Conservation (phyloP, 2,329 filamentous ascomycete species). For the Sarocladiaceae sp. region DNA sequence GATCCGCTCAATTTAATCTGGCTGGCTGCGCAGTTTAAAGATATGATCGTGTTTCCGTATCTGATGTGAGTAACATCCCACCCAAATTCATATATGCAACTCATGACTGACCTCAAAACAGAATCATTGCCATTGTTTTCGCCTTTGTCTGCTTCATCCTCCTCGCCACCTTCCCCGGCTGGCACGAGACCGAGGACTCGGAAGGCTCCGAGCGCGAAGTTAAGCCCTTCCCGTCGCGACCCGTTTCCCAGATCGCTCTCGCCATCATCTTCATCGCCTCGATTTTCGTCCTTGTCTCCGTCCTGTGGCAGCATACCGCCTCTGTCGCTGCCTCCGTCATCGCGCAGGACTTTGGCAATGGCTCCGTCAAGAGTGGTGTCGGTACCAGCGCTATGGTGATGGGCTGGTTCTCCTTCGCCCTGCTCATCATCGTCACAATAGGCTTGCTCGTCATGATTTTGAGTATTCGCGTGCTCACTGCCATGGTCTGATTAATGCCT, state of each 20-base stretch:
- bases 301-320: conserved; percentile 88
- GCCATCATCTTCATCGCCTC: conserved; percentile 81
- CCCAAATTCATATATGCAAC: background rate
- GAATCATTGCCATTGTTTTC: conserved; percentile 95
- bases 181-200: conserved; percentile 85
- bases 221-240: conserved; percentile 86
- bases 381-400: conserved; percentile 95
- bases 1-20: conserved; percentile 96
- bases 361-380: conserved; percentile 77
- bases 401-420: conserved; percentile 92
- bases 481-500: conserved; percentile 34
- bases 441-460: conserved; percentile 94
- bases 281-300: conserved; percentile 67
- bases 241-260: conserved; percentile 86
- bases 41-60: conserved; percentile 97
- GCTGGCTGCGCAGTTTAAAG: conserved; percentile 95
- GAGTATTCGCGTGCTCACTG: conserved; percentile 74
- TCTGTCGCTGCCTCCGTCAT: conserved; percentile 93
- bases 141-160: conserved; percentile 94
- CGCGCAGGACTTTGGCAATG: conserved; percentile 87
- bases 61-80: conserved; percentile 65
- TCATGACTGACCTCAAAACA: conserved; percentile 28
- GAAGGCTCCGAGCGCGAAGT: conserved; percentile 81
- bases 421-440: conserved; percentile 93
- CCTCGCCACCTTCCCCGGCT: conserved; percentile 92